phyloP scores from a whole-genome alignment of 768 basidiomycete genomes.

The Pleurotus giganteus region DNA sequence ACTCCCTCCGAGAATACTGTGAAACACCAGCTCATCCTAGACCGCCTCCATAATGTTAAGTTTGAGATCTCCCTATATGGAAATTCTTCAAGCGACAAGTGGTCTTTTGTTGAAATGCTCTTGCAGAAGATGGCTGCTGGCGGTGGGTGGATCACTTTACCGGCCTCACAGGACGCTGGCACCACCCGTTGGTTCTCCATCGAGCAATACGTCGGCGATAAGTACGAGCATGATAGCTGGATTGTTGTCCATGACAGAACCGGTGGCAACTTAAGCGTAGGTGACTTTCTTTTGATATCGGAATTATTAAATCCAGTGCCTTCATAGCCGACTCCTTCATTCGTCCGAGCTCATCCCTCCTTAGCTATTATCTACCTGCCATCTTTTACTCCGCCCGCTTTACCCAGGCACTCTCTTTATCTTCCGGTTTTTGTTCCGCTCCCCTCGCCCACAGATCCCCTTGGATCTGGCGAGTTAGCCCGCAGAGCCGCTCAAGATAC shows the following conservation, averaged over 20 bases:
- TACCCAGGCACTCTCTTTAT: constrained; percentile 43
- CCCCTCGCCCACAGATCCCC: constrained; percentile 11
- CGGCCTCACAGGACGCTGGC: constrained; percentile 22
- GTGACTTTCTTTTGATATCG: background rate
- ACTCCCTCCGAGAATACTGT: background rate
- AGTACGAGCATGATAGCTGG: constrained; percentile 22
- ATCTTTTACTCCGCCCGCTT: constrained; percentile 33
- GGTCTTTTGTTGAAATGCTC: constrained; percentile 58
- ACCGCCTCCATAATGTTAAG: constrained; percentile 21
- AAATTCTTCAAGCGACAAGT: constrained; percentile 53
- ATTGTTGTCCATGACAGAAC: constrained; percentile 41
- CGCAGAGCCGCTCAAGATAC: constrained; percentile 35
- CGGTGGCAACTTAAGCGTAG: constrained; percentile 15
- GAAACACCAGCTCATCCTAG: constrained; percentile 14
- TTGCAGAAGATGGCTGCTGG: constrained; percentile 51
- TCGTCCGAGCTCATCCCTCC: constrained; percentile 38
- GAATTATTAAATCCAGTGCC: constrained; percentile 12
- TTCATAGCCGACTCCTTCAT: constrained; percentile 33
- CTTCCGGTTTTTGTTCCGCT: constrained; percentile 55
- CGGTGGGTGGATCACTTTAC: constrained; percentile 31
- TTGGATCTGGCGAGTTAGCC: constrained; percentile 21
- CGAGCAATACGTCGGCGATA: constrained; percentile 22
- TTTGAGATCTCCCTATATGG: constrained; percentile 73
- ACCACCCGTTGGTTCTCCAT: constrained; percentile 27
- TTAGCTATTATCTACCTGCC: constrained; percentile 72